Evolutionary conservation across 2,329 filamentous ascomycete species (phyloP), one percentile per base, ranked within the genome.

Genomic region (Boeremia exigua): DNA sequence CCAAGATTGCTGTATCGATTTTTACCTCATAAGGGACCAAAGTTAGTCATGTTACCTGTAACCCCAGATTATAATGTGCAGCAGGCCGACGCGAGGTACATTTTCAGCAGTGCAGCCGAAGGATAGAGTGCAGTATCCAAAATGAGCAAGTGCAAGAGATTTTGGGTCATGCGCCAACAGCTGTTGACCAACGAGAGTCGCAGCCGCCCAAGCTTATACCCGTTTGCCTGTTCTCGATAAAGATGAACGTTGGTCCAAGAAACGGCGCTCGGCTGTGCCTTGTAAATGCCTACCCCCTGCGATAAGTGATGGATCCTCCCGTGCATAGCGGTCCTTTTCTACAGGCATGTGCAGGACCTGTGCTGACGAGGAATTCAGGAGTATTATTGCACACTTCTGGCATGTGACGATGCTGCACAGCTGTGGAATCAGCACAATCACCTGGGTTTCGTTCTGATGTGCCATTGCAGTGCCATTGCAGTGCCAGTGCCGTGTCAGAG

Each of bases 51-150:
- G 12, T 48, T 29, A 33, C 43, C 33, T 37, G 37, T 19, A 27
- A 45, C 37, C 37, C 43, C 48, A 56, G 37, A 46, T 48, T 39
- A 40, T 39, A 48, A 52, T 56, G 25, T 19, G 44, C 44, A 28
- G 33, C 32, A 51, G 14, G 42, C 32, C 29, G 42, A 40, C 42
- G 53, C 42, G 25, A 47, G 42, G 45, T 23, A 39, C 46, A 28
- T 28, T 42, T 47, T 42, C 15, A 47, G 47, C 32, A 25, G 46
- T 47, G 19, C 34, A 37, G n/a, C 53, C 47, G 53, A 50, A 9
- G 36, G 30, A 37, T 51, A 43, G 33, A 47, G 40, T 50, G 47
- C 30, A 14, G 23, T 25, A 17, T 36, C 40, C 36, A 11, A 40
- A 40, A 9, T 4, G 28, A 42, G 53, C 47, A 56, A 42, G 53